phyloP scores from a whole-genome alignment of 2,329 filamentous ascomycete species.

The Onygena corvina region DNA sequence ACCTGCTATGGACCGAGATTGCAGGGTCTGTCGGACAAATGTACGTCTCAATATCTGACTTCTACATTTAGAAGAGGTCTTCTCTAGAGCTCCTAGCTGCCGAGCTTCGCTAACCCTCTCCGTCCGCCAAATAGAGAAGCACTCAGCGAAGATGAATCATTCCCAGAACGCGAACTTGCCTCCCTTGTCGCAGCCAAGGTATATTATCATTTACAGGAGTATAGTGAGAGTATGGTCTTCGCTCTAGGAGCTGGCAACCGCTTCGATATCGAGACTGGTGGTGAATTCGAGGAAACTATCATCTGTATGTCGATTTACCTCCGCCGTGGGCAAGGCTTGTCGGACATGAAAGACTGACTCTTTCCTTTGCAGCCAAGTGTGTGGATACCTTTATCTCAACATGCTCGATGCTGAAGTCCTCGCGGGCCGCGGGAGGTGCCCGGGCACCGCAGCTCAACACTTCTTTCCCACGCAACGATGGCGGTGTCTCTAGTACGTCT shows the following conservation, averaged over 20 bases:
- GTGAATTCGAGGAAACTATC: slow-evolving; percentile 98
- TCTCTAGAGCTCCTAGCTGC: not conserved
- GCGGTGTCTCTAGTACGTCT: slow-evolving; percentile 54
- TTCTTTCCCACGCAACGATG: slow-evolving; percentile 57
- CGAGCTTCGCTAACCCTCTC: slow-evolving; percentile 6
- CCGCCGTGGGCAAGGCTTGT: not conserved
- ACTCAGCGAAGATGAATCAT: slow-evolving; percentile 90
- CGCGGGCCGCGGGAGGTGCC: slow-evolving; percentile 37
- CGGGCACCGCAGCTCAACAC: slow-evolving; percentile 58
- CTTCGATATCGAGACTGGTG: slow-evolving; percentile 79
- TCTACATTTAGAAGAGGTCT: not conserved
- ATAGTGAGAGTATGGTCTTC: slow-evolving; percentile 98
- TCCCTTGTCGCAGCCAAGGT: slow-evolving; percentile 93
- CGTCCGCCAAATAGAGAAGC: slow-evolving; percentile 56
- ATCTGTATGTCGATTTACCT: slow-evolving; percentile 49
- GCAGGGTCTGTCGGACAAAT: slow-evolving; percentile 86
- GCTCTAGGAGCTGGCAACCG: slow-evolving; percentile 87
- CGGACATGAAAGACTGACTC: not conserved
- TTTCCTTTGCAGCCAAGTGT: slow-evolving; percentile 56
- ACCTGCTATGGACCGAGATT: slow-evolving; percentile 95
- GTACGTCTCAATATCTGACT: slow-evolving; percentile 43
- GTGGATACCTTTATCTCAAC: slow-evolving; percentile 93
- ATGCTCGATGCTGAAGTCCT: slow-evolving; percentile 48
- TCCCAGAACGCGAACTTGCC: slow-evolving; percentile 85
- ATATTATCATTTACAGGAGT: slow-evolving; percentile 97